A percentile compares a stretch with the other conserved stretches of the same genome.
Conservation (phyloP, 2,329 filamentous ascomycete genomes). For the Diaporthe amygdali region DNA sequence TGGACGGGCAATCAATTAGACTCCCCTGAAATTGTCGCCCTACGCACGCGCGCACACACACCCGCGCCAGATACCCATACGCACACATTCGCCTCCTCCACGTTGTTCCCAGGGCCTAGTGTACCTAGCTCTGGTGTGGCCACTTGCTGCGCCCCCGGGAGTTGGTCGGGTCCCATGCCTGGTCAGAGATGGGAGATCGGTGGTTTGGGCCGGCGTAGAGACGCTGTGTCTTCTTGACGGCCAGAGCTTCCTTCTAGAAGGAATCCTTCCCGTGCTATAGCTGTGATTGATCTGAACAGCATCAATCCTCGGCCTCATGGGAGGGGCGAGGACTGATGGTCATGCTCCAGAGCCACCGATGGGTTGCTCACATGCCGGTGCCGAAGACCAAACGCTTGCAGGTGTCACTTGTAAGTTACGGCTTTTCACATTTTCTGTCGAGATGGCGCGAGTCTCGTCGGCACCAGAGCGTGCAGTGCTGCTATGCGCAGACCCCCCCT, state of each 20-base stretch:
- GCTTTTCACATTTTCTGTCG: background rate
- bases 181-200: background rate
- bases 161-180: background rate
- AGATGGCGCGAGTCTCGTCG: background rate
- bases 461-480: background rate
- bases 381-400: background rate
- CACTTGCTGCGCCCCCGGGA: background rate
- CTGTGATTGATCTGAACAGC: background rate
- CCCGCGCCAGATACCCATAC: background rate
- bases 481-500: constrained; percentile 5
- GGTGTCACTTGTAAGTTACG: background rate
- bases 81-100: background rate
- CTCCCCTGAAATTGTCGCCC: constrained; percentile 18
- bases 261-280: background rate
- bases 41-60: background rate
- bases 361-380: background rate
- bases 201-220: background rate
- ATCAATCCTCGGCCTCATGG: background rate
- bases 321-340: background rate
- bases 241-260: constrained; percentile 21
- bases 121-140: background rate
- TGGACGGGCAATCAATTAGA: background rate
- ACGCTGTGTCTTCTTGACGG: constrained; percentile 4
- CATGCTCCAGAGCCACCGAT: background rate
- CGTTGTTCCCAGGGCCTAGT: background rate